phyloP scores from a whole-genome alignment of 768 basidiomycete species.

The Russula olivacea region DNA sequence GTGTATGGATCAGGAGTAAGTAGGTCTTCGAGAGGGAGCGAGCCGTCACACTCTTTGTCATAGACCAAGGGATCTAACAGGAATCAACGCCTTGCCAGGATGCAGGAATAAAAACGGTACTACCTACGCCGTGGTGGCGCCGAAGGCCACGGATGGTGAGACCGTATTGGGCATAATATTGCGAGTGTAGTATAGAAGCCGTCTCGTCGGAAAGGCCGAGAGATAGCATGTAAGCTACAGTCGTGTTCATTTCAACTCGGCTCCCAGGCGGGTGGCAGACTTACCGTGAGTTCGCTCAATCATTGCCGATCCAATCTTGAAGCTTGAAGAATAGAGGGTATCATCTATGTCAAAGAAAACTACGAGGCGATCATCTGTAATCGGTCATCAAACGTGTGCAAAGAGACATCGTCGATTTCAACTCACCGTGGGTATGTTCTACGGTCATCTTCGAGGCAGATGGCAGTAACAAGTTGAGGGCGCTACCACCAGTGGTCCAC shows the following conservation, averaged over 20 bases:
- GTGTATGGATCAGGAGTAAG: constrained; percentile 58
- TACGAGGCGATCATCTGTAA: constrained; percentile 50
- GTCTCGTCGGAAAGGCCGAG: constrained; percentile 64
- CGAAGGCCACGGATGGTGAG: constrained; percentile 75
- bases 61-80: constrained; percentile 76
- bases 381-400: background rate
- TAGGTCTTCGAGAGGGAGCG: constrained; percentile 76
- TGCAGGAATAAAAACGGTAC: constrained; percentile 13
- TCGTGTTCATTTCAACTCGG: background rate
- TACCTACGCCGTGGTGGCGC: constrained; percentile 71
- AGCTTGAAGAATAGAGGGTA: constrained; percentile 74
- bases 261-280: constrained; percentile 11
- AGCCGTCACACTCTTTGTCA: constrained; percentile 76
- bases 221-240: constrained; percentile 63
- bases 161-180: constrained; percentile 77
- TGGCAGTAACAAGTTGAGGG: no score
- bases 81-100: background rate
- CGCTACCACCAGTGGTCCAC: background rate
- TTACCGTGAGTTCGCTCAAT: constrained; percentile 69
- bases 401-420: background rate
- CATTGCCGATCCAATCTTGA: constrained; percentile 75
- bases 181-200: constrained; percentile 60
- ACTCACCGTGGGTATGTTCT: constrained; percentile 15
- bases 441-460: background rate
- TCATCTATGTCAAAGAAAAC: constrained; percentile 88